These are phyloP conservation scores for Hexamita inflata DNA, from an alignment of 208 protist genomes.

Conservation along the genomic window DNA sequence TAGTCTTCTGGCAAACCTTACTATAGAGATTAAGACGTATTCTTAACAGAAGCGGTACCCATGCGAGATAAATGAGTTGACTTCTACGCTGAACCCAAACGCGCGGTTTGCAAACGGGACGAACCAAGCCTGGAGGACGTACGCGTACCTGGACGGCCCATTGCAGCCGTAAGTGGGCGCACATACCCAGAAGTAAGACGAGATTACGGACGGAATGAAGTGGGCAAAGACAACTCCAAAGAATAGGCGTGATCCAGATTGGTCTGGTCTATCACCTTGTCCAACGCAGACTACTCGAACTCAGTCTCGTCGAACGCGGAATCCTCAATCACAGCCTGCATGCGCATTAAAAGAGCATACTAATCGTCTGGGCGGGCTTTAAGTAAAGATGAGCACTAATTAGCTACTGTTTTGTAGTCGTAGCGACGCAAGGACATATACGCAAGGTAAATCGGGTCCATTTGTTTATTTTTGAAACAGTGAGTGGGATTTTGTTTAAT, in stretches of 20 bases:
- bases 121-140: neutral
- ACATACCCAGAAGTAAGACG: neutral
- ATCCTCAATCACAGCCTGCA: neutral
- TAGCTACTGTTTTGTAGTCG: neutral
- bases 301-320: neutral
- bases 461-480: too few relatives aligned
- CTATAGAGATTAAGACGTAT: neutral
- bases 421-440: neutral
- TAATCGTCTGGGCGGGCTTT: neutral
- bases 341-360: neutral
- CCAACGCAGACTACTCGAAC: neutral
- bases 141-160: neutral
- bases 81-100: neutral
- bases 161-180: neutral
- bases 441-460: neutral
- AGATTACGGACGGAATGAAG: neutral
- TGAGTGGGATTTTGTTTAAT: too few relatives aligned
- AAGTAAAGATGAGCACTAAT: neutral
- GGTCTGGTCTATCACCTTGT: neutral
- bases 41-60: neutral
- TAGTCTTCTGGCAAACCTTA: neutral
- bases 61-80: neutral
- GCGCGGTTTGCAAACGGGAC: neutral
- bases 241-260: neutral
- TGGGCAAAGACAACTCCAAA: neutral